These are phyloP conservation scores for Talaromyces borbonicus DNA, from an alignment of 495 filamentous ascomycete genomes.

Conservation along the genomic window DNA sequence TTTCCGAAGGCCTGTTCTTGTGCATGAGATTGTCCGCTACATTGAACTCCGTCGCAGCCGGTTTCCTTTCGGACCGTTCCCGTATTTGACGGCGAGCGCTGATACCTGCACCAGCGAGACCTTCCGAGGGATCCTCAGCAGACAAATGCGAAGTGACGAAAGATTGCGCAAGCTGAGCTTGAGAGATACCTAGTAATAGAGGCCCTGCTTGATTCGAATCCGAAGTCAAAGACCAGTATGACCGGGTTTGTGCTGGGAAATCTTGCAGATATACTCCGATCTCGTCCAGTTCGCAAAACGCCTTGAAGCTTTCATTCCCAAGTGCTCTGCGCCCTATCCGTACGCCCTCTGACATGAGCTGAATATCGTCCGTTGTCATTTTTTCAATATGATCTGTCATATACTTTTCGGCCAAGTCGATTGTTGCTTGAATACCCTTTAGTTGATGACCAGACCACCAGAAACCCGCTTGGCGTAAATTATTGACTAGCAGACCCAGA, in stretches of 20 bases:
- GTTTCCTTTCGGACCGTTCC: slow-evolving; percentile 14
- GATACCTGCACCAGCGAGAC: slow-evolving; percentile 41
- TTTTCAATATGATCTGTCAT: slow-evolving; percentile 40
- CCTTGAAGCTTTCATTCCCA: slow-evolving; percentile 49
- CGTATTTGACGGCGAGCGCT: slow-evolving; percentile 23
- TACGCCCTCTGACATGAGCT: slow-evolving; percentile 51
- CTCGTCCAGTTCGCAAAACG: slow-evolving; percentile 60
- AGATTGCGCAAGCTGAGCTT: slow-evolving; percentile 48
- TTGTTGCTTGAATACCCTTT: slow-evolving; percentile 48
- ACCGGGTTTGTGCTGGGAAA: slow-evolving; percentile 44
- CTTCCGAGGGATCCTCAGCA: slow-evolving; percentile 35
- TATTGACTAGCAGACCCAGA: slow-evolving; percentile 57
- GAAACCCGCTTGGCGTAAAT: slow-evolving; percentile 80
- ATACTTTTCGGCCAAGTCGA: slow-evolving; percentile 57
- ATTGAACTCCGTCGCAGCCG: not conserved
- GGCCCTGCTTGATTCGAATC: slow-evolving; percentile 16
- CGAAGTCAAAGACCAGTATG: slow-evolving; percentile 54
- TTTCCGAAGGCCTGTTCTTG: slow-evolving; percentile 19
- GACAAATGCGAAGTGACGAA: slow-evolving; percentile 46
- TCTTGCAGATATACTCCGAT: slow-evolving; percentile 60
- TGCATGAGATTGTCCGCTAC: slow-evolving; percentile 8
- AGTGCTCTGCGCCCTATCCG: slow-evolving; percentile 49
- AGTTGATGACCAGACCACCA: slow-evolving; percentile 73
- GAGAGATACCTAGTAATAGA: slow-evolving; percentile 43
- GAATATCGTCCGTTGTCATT: slow-evolving; percentile 49